These are phyloP conservation scores for Zoysia matrella DNA, from an alignment of 202 grass and related monocot genomes.

Conservation along the genomic window DNA sequence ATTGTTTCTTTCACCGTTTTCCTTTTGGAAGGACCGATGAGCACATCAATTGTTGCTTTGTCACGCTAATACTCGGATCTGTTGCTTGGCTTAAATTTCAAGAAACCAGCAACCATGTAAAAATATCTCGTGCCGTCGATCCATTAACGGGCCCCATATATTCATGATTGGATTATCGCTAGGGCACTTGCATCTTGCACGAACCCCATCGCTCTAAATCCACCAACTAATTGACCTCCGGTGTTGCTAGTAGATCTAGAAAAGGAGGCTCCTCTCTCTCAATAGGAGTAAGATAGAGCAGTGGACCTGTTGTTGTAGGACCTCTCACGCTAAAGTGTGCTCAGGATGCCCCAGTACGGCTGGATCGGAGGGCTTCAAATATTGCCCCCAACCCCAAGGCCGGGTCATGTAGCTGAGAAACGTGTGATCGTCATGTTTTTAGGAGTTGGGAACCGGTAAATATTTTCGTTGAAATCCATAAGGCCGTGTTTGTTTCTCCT, in stretches of 20 bases:
- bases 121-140: background rate
- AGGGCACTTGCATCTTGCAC: slow-evolving; percentile 8
- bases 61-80: background rate
- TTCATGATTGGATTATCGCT: slow-evolving; percentile 28
- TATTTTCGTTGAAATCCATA: too few species aligned
- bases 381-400: too few species aligned
- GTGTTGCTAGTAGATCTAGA: slow-evolving; percentile 7
- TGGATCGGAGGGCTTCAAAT: too few species aligned
- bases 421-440: too few species aligned
- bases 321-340: too few species aligned
- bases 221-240: slow-evolving; percentile 33
- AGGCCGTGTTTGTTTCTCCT: too few species aligned
- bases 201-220: slow-evolving; percentile 13
- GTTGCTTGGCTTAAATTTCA: slow-evolving; percentile 35
- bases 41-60: background rate
- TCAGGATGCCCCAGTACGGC: too few species aligned
- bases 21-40: too few species aligned
- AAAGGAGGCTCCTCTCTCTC: background rate
- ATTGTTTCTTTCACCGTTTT: too few species aligned
- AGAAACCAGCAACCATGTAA: slow-evolving; percentile 24
- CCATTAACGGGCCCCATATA: background rate
- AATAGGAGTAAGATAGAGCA: background rate
- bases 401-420: too few species aligned
- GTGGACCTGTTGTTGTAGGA: too few species aligned
- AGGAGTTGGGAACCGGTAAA: too few species aligned